Evolutionary conservation across 345 rosid species (phyloP), one percentile per base, ranked within the genome.

Genomic region (Aquilaria sinensis): DNA sequence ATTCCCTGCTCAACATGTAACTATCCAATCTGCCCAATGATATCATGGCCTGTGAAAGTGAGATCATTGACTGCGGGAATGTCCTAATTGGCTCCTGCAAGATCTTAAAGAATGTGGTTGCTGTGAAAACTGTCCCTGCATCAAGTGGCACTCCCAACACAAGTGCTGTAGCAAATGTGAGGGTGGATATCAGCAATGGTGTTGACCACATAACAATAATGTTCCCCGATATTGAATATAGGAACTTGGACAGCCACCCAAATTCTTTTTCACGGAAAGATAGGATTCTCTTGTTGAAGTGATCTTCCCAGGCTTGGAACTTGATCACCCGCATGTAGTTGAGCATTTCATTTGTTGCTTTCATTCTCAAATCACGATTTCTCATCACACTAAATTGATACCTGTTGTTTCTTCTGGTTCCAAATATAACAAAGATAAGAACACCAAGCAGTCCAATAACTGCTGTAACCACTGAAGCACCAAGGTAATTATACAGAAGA

Each of bases 291-390:
- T 83, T 79, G 59, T 86, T 84, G 81, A 90, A 93, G 74, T 93
- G 97, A 30, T 84, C 81, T 73, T 93, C 97, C 97, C 98, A 93
- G 12, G 97, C 94, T 60, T 93, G 98, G 74, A 93, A 90, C 76
- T 90, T 93, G 60, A 93, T 93, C 73, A 93, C 96, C 5, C 97
- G 80, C 94, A 93, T 86, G 59, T 86, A 83, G 31, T 83, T 93
- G 2, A 93, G 90, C 96, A 93, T 88, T 73, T 93, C 97, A 52
- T 93, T 93, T 1, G 88, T 88, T 7, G 96, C 96, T 74, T 93
- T 90, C 97, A 93, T 93, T 62, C 98, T 82, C 33, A 75, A 83
- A 75, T 93, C 98, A 0, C 98, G 84, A 58, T 84, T 80, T 43
- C 62, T 67, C 98, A 90, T 90, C 83, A 88, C 57, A 51, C 76